Base-by-base conservation (phyloP, 2,329 filamentous ascomycete genomes). In the Diplodia intermedia region DNA sequence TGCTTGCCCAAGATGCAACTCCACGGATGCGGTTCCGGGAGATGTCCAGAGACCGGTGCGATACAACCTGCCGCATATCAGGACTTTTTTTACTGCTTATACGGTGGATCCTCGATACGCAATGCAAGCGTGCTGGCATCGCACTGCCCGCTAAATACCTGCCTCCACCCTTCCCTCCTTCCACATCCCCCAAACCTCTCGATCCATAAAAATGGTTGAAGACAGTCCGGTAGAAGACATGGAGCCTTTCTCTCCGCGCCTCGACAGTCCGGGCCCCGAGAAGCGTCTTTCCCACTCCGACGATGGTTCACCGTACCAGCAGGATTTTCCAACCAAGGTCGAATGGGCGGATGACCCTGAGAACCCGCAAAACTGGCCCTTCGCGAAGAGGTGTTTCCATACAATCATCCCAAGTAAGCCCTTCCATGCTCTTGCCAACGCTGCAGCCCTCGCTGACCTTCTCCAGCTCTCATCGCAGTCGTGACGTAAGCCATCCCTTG, bases 271-370 rank as follows among this genome's bases (percentile, higher is more conserved):
- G 2, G 65, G 60, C 3, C 65, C n/a, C 7, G 65, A 66, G 43
- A 66, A 66, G 53, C 23, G 38, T 5, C 15, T 38, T 15, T 63
- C 60, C 12, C 60, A 38, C 26, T 52, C 60, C 29, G 60, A 63
- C 26, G 31, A 52, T n/a, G 60, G 12, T 36, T 20, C 29, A 1
- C 57, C 57, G 9, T 9, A 52, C 40, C 18, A 8, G 15, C 14
- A 43, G 8, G 43, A 79, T 0, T 69, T 72, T 0, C 66, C 69
- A n/a, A 18, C 31, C 29, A 76, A 80, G 69, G 76, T 78, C 2
- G 73, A 93, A 14, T 90, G 90, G 0, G 83, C 83, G 0, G 86
- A 90, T 69, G 91, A 94, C 77, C 88, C 88, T 0, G 92, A 92
- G 73, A 82, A 84, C 4, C 90, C 91, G 0, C 72, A 89, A 55